phyloP scores from a whole-genome alignment of 2,329 filamentous ascomycete genomes.

The Cladobotryum mycophilum region DNA sequence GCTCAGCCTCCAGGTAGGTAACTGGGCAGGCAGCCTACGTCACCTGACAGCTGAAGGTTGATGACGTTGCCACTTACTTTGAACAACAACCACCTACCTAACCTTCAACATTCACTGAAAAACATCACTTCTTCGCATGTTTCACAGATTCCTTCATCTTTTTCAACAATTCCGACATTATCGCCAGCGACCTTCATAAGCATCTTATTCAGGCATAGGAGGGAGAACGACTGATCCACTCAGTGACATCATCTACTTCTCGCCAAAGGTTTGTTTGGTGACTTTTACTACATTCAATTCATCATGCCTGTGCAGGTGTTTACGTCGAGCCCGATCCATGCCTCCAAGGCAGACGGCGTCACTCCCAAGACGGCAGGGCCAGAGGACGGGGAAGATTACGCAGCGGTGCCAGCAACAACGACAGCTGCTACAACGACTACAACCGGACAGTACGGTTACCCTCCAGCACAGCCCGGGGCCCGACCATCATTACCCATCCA shows the following conservation, averaged over 20 bases:
- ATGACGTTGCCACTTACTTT: background rate
- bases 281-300: background rate
- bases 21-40: background rate
- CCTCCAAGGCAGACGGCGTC: slow-evolving; percentile 44
- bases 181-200: background rate
- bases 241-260: too few relatives aligned
- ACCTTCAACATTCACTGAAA: background rate
- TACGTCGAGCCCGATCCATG: slow-evolving; percentile 52
- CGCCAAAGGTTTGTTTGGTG: too few relatives aligned
- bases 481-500: slow-evolving; percentile 37
- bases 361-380: slow-evolving; percentile 40
- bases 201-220: too few relatives aligned
- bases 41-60: background rate
- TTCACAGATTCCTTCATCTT: background rate
- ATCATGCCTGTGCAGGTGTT: slow-evolving; percentile 57
- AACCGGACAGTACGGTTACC: slow-evolving; percentile 23
- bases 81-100: too few relatives aligned
- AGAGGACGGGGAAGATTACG: slow-evolving; percentile 13
- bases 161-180: background rate
- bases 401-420: slow-evolving; percentile 18
- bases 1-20: too few relatives aligned
- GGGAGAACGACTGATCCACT: too few relatives aligned
- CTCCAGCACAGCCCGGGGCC: slow-evolving; percentile 43
- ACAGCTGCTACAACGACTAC: slow-evolving; percentile 25
- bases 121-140: background rate